Conservation (phyloP, 805 yeast species). For the Komagataella phaffii region DNA sequence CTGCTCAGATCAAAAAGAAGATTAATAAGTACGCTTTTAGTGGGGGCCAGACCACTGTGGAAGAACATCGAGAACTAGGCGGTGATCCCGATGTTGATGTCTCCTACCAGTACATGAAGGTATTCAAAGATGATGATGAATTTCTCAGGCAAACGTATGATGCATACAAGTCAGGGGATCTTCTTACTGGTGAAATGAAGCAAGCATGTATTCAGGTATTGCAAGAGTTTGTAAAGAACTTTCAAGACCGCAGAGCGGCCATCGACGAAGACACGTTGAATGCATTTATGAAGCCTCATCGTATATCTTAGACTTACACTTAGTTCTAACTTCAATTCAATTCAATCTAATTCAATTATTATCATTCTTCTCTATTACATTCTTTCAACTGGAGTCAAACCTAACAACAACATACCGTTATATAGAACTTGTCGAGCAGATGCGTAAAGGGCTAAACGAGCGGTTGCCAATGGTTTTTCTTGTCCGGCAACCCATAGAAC, state of each 20-base stretch:
- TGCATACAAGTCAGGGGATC: slow-evolving; percentile 64
- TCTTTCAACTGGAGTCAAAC: slow-evolving; percentile 96
- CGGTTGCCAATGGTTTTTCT: slow-evolving; percentile 69
- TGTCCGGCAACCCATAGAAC: slow-evolving; percentile 96
- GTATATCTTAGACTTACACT: neutral
- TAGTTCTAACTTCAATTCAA: no score
- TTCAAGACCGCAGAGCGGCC: slow-evolving; percentile 65
- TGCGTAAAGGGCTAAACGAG: slow-evolving; percentile 83
- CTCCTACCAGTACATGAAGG: slow-evolving; percentile 83
- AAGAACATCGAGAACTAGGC: slow-evolving; percentile 82
- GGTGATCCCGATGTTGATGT: slow-evolving; percentile 95
- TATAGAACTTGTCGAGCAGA: slow-evolving; percentile 80
- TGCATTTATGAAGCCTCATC: slow-evolving; percentile 72
- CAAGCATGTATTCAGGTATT: slow-evolving; percentile 69
- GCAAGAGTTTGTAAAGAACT: slow-evolving; percentile 64
- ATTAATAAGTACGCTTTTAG: slow-evolving; percentile 94
- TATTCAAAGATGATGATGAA: slow-evolving; percentile 83
- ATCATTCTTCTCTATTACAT: slow-evolving; percentile 37
- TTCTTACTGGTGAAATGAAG: slow-evolving; percentile 90
- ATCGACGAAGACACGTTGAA: slow-evolving; percentile 51
- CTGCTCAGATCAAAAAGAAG: slow-evolving; percentile 85
- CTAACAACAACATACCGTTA: slow-evolving; percentile 83
- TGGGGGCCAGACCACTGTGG: slow-evolving; percentile 81
- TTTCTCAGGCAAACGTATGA: slow-evolving; percentile 48
- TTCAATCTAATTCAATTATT: neutral